A percentile compares a stretch with the other conserved stretches of the same genome.
Conservation (phyloP, 2,329 filamentous ascomycete genomes). For the Magnaporthiopsis poae region DNA sequence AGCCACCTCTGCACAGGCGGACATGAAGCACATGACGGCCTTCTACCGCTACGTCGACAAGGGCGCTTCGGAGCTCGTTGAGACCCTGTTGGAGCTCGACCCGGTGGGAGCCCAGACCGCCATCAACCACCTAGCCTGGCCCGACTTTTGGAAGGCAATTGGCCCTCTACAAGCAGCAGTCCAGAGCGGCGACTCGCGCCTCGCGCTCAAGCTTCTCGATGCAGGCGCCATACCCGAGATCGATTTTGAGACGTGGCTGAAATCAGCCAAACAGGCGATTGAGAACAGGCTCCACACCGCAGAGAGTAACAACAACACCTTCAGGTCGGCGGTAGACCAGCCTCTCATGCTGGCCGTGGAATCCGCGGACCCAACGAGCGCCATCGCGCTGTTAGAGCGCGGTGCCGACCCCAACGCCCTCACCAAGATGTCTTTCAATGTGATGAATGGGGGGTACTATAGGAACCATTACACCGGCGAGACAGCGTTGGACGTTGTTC, state of each 20-base stretch:
- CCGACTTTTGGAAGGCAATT: slow-evolving; percentile 21
- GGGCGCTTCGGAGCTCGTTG: slow-evolving; percentile 37
- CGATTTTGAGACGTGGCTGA: slow-evolving; percentile 55
- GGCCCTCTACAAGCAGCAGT: slow-evolving; percentile 47
- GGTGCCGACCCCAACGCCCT: slow-evolving; percentile 59
- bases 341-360: slow-evolving; percentile 56
- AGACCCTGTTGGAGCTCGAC: slow-evolving; percentile 46
- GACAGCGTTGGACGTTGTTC: slow-evolving; percentile 53
- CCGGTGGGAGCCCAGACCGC: slow-evolving; percentile 50
- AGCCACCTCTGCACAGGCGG: slow-evolving; percentile 64
- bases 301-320: slow-evolving; percentile 40
- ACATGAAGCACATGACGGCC: slow-evolving; percentile 52
- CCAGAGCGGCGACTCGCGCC: slow-evolving; percentile 36
- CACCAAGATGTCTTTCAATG: slow-evolving; percentile 27
- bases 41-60: slow-evolving; percentile 55
- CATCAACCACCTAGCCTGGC: slow-evolving; percentile 53
- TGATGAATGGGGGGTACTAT: slow-evolving; percentile 25
- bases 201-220: slow-evolving; percentile 52
- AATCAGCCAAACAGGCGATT: slow-evolving; percentile 38
- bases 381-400: slow-evolving; percentile 47
- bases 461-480: slow-evolving; percentile 29
- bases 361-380: slow-evolving; percentile 36
- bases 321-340: slow-evolving; percentile 43
- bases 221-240: slow-evolving; percentile 51
- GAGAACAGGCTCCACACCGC: slow-evolving; percentile 26